Base-by-base conservation (phyloP, 805 yeast genomes). In the Metschnikowia drakensbergensis region DNA sequence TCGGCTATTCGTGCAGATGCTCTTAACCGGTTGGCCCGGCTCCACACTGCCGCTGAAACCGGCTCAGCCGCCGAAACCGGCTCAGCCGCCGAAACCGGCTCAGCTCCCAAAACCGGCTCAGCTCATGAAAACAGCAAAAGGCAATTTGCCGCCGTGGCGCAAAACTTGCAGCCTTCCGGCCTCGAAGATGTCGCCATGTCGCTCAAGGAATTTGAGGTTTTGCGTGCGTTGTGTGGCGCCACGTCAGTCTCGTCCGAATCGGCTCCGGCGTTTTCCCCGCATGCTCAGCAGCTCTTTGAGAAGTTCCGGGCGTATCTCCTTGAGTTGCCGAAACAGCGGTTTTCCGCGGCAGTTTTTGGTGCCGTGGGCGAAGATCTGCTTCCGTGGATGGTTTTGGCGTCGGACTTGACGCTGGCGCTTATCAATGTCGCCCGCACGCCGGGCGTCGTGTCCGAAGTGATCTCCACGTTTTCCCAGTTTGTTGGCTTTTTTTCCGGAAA, bases 161-260 rank as follows among this genome's bases (percentile, higher is more conserved):
- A 30, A 26, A n/a, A 17, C 5, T 41, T 37, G 23, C 36, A 36
- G 10, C 42, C 44, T 7, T 11, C 39, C 34, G 9, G 31, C 3
- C 33, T 45, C 9, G 37, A 26, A 2, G 9, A 30, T 4, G 72
- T 75, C 13, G 77, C 80, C 11, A 69, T 80, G 50, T 65, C 80
- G 1, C 64, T 71, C 35, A 77, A 75, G 49, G 86, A 82, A 59
- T 71, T 72, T 49, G 86, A 84, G 53, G 74, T 77, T 4, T 66
- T 84, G 50, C 54, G 77, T 39, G 86, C 88, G 0, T 63, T 85
- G 27, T 79, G 84, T 51, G 56, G 44, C 28, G 57, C 59, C n/a
- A 47, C 54, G 4, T n/a, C 10, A 6, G 38, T 6, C 10, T 7
- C 29, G 4, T 10, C 27, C 28, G 13, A 23, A 8, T 13, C 38